Evolutionary conservation across 176 grass and related monocot species (phyloP).

Genomic region (Saccharum spontaneum): DNA sequence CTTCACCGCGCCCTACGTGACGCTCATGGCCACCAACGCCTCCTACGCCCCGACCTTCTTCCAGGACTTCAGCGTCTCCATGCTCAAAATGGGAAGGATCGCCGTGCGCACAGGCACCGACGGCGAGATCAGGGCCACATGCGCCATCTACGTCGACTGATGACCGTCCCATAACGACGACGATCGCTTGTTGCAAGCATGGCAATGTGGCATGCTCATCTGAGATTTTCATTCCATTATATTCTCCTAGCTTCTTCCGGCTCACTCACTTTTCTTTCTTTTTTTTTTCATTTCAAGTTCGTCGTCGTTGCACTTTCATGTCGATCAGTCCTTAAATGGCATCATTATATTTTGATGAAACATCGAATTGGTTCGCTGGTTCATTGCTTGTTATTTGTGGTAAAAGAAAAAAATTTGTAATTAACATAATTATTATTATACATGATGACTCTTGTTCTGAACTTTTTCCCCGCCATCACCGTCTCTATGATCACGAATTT

Average conservation of each 20-base stretch:
- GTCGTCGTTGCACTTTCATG: not conserved
- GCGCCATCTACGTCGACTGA: conserved; percentile 55
- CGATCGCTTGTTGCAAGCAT: not conserved
- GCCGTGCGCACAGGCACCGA: conserved; percentile 42
- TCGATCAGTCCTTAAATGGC: no score
- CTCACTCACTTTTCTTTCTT: not conserved
- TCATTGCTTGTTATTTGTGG: not conserved
- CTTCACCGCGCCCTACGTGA: conserved; percentile 46
- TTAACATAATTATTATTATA: not conserved
- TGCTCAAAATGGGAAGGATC: conserved; percentile 62
- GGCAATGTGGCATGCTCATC: not conserved
- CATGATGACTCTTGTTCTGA: not conserved
- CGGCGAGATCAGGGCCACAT: conserved; percentile 58
- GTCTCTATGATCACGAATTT: not conserved
- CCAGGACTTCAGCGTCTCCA: conserved; percentile 56
- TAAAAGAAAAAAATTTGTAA: not conserved
- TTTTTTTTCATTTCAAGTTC: not conserved
- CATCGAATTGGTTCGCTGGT: not conserved
- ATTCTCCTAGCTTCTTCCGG: not conserved
- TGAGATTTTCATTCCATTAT: not conserved
- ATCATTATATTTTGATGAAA: not conserved
- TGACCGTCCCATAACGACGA: not conserved
- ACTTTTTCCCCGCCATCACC: not conserved
- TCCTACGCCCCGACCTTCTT: conserved; percentile 46
- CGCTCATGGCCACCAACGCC: conserved; percentile 44